Conservation (phyloP, 1,139 yeast genomes). For the Hyphopichia pseudoburtonii region DNA sequence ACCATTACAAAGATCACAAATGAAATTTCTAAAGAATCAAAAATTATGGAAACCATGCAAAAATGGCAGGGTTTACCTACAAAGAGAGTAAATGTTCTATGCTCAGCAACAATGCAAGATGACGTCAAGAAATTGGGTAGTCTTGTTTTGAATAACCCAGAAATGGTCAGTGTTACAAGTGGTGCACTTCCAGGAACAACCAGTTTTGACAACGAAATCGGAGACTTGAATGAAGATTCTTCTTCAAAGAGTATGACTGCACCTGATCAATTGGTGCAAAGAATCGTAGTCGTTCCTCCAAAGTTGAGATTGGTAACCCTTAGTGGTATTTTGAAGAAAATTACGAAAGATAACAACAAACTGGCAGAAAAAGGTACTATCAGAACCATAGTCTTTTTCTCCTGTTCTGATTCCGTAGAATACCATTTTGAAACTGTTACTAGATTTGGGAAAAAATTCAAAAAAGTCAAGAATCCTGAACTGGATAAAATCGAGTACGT, state of each 20-base stretch:
- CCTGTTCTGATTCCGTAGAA: constrained; percentile 94
- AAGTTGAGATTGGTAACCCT: constrained; percentile 82
- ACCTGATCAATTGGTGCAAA: constrained; percentile 88
- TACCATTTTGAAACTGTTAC: constrained; percentile 81
- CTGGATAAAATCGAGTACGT: constrained; percentile 19
- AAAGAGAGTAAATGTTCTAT: constrained; percentile 72
- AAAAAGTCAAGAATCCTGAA: constrained; percentile 28
- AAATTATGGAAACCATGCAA: constrained; percentile 36
- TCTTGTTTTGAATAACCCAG: constrained; percentile 68
- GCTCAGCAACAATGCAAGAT: constrained; percentile 92
- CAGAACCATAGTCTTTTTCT: constrained; percentile 81
- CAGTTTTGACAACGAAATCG: constrained; percentile 39
- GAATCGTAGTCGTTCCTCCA: constrained; percentile 81
- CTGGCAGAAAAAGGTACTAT: constrained; percentile 18
- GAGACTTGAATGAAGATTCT: constrained; percentile 26
- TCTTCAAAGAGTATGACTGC: constrained; percentile 45
- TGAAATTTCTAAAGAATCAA: constrained; percentile 48
- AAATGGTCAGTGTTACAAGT: constrained; percentile 52
- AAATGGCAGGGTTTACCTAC: constrained; percentile 61
- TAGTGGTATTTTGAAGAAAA: constrained; percentile 59
- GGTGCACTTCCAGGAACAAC: constrained; percentile 30
- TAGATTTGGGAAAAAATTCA: constrained; percentile 46
- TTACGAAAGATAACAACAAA: constrained; percentile 29
- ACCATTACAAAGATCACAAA: constrained; percentile 76
- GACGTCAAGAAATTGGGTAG: constrained; percentile 81